phyloP scores from a whole-genome alignment of 176 grass and related monocot species.

The Aegilops tauschii region DNA sequence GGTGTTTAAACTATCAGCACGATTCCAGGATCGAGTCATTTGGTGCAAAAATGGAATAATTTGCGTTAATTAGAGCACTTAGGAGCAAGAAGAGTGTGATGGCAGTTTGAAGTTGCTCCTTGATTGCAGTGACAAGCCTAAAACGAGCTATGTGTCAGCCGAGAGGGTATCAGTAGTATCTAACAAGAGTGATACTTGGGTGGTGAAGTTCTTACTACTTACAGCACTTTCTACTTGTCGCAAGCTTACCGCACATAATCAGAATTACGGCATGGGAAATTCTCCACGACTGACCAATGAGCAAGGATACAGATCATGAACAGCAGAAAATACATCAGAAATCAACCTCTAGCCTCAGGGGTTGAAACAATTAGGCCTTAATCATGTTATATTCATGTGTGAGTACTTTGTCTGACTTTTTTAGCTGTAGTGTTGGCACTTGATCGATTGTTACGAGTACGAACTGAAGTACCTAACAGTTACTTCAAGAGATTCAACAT shows the following conservation, averaged over 20 bases:
- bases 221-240: background rate
- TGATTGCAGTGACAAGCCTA: no score
- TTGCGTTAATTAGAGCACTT: no score
- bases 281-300: background rate
- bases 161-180: background rate
- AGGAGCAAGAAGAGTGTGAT: no score
- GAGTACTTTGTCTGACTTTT: background rate
- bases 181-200: background rate
- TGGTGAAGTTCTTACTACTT: background rate
- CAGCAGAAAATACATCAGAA: background rate
- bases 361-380: background rate
- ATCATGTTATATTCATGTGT: background rate
- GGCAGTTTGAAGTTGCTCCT: no score
- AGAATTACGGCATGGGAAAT: background rate
- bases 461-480: background rate
- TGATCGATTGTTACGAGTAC: background rate
- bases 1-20: no score
- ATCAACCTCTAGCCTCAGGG: background rate
- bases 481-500: background rate
- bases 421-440: background rate
- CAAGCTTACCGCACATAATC: background rate
- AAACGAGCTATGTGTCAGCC: background rate
- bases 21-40: no score
- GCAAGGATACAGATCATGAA: background rate
- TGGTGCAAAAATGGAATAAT: no score